A percentile compares a stretch with the other conserved stretches of the same genome.
Evolutionary conservation across 1,284 basidiomycete species (phyloP).

Genomic region (Xanthoconium separans): DNA sequence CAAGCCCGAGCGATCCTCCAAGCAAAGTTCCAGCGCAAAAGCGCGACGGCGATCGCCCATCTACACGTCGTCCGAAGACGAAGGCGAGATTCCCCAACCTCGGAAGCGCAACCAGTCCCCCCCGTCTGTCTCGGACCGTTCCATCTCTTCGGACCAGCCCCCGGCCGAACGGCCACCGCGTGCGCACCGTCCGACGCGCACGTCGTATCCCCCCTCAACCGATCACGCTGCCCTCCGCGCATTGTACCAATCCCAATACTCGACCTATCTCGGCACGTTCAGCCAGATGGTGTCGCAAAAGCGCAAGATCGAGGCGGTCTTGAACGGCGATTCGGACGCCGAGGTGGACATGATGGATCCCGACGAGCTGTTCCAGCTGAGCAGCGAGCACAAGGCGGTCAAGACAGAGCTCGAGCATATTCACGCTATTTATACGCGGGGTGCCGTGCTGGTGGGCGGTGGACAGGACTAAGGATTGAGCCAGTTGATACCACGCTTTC

Average conservation of each 20-base stretch:
- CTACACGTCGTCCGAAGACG: slow-evolving; percentile 65
- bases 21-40: slow-evolving; percentile 29
- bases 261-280: slow-evolving; percentile 48
- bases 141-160: slow-evolving; percentile 29
- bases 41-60: slow-evolving; percentile 46
- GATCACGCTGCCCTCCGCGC: slow-evolving; percentile 50
- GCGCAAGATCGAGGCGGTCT: slow-evolving; percentile 41
- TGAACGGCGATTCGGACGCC: slow-evolving; percentile 36
- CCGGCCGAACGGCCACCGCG: slow-evolving; percentile 13
- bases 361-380: slow-evolving; percentile 50
- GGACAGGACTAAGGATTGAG: slow-evolving; percentile 14
- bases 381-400: slow-evolving; percentile 39
- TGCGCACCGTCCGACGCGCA: slow-evolving; percentile 25
- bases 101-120: slow-evolving; percentile 28
- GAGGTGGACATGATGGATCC: slow-evolving; percentile 48
- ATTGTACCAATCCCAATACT: slow-evolving; percentile 51
- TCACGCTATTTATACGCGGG: slow-evolving; percentile 35
- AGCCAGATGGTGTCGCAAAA: slow-evolving; percentile 48
- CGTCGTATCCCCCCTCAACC: slow-evolving; percentile 39
- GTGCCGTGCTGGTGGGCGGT: neutral
- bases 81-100: slow-evolving; percentile 37
- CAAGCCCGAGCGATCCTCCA: slow-evolving; percentile 28
- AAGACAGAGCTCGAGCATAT: slow-evolving; percentile 50
- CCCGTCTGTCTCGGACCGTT: slow-evolving; percentile 29
- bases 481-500: too few species aligned